These are phyloP conservation scores for Fraxinus quadrangulata DNA, from an alignment of 257 asterid species.

Conservation along the genomic window DNA sequence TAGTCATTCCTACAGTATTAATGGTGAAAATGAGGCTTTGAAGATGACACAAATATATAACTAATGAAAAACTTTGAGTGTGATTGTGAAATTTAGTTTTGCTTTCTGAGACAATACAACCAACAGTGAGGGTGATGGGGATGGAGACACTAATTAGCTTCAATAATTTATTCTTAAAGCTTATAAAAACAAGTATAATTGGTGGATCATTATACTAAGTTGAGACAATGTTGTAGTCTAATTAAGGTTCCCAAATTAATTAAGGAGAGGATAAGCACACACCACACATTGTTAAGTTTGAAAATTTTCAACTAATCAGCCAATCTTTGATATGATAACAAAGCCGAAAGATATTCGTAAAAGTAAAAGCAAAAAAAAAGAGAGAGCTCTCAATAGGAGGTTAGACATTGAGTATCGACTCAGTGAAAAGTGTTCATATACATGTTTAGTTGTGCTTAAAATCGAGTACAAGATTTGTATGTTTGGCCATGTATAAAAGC, in stretches of 20 bases:
- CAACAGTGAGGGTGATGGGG: conserved; percentile 36
- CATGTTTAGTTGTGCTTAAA: too few species aligned
- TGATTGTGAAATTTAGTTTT: conserved; percentile 33
- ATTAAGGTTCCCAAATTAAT: background rate
- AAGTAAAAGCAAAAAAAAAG: background rate
- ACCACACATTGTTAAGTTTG: conserved; percentile 9
- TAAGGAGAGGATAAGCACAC: conserved; percentile 3
- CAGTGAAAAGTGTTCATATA: too few species aligned
- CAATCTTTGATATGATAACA: background rate
- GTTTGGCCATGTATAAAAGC: background rate
- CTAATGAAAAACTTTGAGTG: conserved; percentile 23
- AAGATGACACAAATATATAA: conserved; percentile 31
- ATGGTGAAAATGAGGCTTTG: conserved; percentile 30
- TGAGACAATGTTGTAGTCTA: background rate
- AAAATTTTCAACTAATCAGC: background rate
- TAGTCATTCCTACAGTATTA: conserved; percentile 27
- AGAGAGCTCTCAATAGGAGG: background rate
- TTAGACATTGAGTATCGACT: background rate
- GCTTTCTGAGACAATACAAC: conserved; percentile 42
- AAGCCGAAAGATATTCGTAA: background rate
- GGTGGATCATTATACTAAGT: background rate
- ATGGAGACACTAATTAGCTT: conserved; percentile 26
- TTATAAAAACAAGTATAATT: background rate
- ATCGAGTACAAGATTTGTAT: too few species aligned
- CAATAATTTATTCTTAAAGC: conserved; percentile 4